Evolutionary conservation across 2,329 filamentous ascomycete genomes (phyloP).

Genomic region (Fonsecaea multimorphosa): DNA sequence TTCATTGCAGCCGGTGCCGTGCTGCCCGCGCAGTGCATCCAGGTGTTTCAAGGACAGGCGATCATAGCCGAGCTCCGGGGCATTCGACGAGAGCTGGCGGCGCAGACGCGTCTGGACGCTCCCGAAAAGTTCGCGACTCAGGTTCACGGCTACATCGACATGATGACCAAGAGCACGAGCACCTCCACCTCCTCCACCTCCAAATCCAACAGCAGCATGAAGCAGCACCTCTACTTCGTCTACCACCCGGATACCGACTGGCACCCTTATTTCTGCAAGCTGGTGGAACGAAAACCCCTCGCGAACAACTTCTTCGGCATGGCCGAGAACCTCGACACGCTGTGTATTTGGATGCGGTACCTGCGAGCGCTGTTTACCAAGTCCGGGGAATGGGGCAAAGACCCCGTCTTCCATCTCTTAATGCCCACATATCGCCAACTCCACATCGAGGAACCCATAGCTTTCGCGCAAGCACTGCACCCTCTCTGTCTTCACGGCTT

Average conservation of each 20-base stretch:
- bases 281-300: not conserved
- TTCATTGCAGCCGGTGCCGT: not conserved
- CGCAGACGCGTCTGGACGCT: not conserved
- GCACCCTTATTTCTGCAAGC: not conserved
- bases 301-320: conserved; percentile 1
- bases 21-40: not conserved
- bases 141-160: conserved; percentile 1
- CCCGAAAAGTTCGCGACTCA: not conserved
- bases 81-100: not conserved
- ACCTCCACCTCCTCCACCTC: too few species aligned
- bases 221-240: conserved; percentile 2
- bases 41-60: not conserved
- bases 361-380: not conserved
- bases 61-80: not conserved
- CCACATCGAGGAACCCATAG: not conserved
- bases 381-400: not conserved
- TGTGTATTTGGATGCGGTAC: conserved; percentile 2
- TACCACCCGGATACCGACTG: conserved; percentile 1
- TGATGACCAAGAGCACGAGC: not conserved
- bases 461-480: not conserved
- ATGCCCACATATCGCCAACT: conserved; percentile 1
- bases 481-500: not conserved
- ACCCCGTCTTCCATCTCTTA: not conserved
- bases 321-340: not conserved
- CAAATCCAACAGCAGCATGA: too few species aligned